These are phyloP conservation scores for Blyttiomyces sp. DNA, from an alignment of 371 early-diverging fungal species.

Conservation along the genomic window DNA sequence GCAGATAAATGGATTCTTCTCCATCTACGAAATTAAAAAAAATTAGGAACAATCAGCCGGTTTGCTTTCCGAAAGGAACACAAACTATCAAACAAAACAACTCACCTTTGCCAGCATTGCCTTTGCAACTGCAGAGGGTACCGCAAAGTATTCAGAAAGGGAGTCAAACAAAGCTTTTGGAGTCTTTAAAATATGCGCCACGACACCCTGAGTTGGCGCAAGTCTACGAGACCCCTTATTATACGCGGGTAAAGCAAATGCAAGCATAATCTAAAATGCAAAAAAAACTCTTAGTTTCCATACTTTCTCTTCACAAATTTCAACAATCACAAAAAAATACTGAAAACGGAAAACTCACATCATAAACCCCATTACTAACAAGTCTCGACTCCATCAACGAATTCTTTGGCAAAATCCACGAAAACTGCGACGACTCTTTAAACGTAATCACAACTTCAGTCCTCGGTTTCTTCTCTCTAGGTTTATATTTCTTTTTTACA, in stretches of 20 bases:
- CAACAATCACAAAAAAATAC: background rate
- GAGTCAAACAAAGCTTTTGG: background rate
- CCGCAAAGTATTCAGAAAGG: background rate
- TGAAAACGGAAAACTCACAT: background rate
- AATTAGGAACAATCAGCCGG: background rate
- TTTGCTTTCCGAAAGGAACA: too few species aligned
- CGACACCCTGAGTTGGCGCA: background rate
- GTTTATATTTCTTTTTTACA: too few species aligned
- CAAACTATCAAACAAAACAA: background rate
- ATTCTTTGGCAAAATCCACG: background rate
- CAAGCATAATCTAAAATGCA: background rate
- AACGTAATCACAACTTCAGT: too few species aligned
- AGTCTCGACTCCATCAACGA: background rate
- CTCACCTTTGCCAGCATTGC: background rate
- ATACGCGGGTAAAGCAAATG: background rate
- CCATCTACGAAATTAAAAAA: background rate
- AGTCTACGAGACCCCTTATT: background rate
- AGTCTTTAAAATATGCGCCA: background rate
- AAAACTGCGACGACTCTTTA: too few species aligned
- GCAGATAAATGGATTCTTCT: background rate
- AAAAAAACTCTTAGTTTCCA: background rate
- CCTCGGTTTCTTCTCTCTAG: too few species aligned
- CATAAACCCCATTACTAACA: background rate
- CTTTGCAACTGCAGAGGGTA: background rate
- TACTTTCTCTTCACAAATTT: too few species aligned